phyloP scores from a whole-genome alignment of 1,284 basidiomycete genomes.

The Rhodotorula sp. region DNA sequence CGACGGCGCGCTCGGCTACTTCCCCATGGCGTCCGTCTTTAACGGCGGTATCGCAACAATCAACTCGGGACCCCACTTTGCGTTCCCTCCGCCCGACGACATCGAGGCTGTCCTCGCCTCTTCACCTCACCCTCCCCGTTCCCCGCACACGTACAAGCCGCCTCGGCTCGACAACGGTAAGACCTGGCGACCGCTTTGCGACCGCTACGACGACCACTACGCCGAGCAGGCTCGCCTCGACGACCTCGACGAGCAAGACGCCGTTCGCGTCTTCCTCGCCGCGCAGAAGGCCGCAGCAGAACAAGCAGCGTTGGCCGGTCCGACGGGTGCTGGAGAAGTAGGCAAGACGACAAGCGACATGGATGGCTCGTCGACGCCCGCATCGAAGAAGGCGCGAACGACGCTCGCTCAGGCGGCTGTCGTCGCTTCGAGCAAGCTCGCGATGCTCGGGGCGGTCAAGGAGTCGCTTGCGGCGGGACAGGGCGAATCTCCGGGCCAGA shows the following conservation, averaged over 20 bases:
- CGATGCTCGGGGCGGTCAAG: constrained; percentile 9
- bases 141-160: neutral
- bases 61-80: constrained; percentile 84
- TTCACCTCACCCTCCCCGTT: constrained; percentile 6
- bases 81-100: constrained; percentile 54
- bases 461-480: neutral
- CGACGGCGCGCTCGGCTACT: constrained; percentile 94
- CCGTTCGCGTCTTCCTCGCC: constrained; percentile 14
- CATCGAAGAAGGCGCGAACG: constrained; percentile 12
- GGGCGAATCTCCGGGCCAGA: constrained; percentile 1
- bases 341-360: neutral
- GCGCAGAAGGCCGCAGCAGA: constrained; percentile 4
- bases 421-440: constrained; percentile 6
- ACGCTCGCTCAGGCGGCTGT: neutral
- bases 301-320: neutral
- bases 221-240: constrained; percentile 71
- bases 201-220: constrained; percentile 75
- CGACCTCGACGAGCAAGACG: constrained; percentile 34
- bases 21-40: constrained; percentile 89
- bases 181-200: constrained; percentile 69
- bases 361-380: neutral
- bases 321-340: neutral
- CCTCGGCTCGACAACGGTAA: neutral
- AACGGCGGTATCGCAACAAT: constrained; percentile 80
- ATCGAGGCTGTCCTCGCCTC: constrained; percentile 18